A percentile compares a stretch with the other conserved stretches of the same genome.
Evolutionary conservation across 2,329 filamentous ascomycete genomes (phyloP).

Genomic region (Diaporthe vaccinii): DNA sequence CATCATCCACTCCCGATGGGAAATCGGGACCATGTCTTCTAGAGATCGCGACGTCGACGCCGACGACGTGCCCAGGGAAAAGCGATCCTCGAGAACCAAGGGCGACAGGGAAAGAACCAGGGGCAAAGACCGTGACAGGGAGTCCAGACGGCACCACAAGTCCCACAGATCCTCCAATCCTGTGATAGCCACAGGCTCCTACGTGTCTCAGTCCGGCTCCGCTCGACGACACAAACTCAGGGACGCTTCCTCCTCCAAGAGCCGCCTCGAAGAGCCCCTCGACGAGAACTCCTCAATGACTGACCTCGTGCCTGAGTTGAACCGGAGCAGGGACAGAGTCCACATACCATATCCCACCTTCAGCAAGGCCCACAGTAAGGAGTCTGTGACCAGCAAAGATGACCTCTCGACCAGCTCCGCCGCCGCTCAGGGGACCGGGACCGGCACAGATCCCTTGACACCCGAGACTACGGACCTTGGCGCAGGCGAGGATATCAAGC

Average conservation of each 20-base stretch:
- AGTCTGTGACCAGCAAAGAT: slow-evolving; percentile 77
- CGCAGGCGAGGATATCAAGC: slow-evolving; percentile 59
- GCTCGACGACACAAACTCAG: slow-evolving; percentile 46
- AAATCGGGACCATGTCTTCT: slow-evolving; percentile 39
- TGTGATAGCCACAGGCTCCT: slow-evolving; percentile 55
- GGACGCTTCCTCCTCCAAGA: slow-evolving; percentile 40
- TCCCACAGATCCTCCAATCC: slow-evolving; percentile 58
- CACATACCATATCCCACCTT: slow-evolving; percentile 83
- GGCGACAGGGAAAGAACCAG: slow-evolving; percentile 47
- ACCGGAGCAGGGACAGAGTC: slow-evolving; percentile 58
- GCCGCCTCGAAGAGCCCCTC: slow-evolving; percentile 41
- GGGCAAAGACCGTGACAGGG: slow-evolving; percentile 51
- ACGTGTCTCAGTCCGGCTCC: slow-evolving; percentile 52
- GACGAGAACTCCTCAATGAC: slow-evolving; percentile 55
- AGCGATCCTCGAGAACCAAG: slow-evolving; percentile 41
- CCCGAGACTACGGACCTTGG: slow-evolving; percentile 81
- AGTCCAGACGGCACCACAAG: slow-evolving; percentile 56
- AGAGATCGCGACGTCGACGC: slow-evolving; percentile 43
- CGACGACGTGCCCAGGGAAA: slow-evolving; percentile 43
- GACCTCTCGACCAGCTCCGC: slow-evolving; percentile 56
- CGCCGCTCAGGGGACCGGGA: slow-evolving; percentile 57
- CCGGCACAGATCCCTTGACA: slow-evolving; percentile 69
- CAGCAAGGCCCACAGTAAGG: slow-evolving; percentile 93
- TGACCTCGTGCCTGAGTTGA: slow-evolving; percentile 64
- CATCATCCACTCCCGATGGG: slow-evolving; percentile 34